These are phyloP conservation scores for Euphorbia tirucalli DNA, from an alignment of 345 rosid species.

Conservation along the genomic window DNA sequence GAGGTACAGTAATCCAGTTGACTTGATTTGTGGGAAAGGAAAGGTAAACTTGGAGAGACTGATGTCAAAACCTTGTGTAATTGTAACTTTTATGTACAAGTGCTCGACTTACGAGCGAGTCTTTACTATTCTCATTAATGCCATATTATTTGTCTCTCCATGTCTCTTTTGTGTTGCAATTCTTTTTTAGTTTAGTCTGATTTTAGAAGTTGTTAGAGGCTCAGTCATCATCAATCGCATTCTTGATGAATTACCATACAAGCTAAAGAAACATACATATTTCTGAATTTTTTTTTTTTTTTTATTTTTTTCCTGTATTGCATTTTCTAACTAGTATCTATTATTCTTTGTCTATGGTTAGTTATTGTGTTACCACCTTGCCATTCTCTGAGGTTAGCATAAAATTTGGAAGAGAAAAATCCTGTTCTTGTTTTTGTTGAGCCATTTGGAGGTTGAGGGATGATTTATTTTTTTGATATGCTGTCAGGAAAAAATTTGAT, in stretches of 20 bases:
- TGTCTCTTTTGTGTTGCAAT: conserved; percentile 8
- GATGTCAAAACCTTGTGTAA: conserved; percentile 23
- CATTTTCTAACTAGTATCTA: neutral
- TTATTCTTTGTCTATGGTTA: neutral
- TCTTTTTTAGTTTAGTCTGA: neutral
- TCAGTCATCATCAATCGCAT: conserved; percentile 7
- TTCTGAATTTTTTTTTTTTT: neutral
- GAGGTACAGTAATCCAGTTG: conserved; percentile 41
- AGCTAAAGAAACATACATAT: neutral
- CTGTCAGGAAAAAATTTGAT: neutral
- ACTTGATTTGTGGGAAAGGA: conserved; percentile 44
- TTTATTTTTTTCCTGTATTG: neutral
- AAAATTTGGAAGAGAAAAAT: neutral
- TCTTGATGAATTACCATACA: conserved; percentile 5
- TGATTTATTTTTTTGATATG: neutral
- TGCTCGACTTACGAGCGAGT: conserved; percentile 23
- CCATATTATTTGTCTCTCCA: conserved; percentile 13
- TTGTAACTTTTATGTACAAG: conserved; percentile 29
- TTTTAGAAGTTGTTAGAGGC: conserved; percentile 9
- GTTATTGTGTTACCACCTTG: neutral
- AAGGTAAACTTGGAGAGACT: conserved; percentile 58
- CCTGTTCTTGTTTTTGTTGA: neutral
- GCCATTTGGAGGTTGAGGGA: neutral
- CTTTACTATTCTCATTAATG: conserved; percentile 18
- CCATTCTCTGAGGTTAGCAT: conserved; percentile 5